Percentiles rank a stretch among this genome's conserved stretches.
Conservation (phyloP, 2,329 filamentous ascomycete genomes). For the Dactylellina leptospora region DNA sequence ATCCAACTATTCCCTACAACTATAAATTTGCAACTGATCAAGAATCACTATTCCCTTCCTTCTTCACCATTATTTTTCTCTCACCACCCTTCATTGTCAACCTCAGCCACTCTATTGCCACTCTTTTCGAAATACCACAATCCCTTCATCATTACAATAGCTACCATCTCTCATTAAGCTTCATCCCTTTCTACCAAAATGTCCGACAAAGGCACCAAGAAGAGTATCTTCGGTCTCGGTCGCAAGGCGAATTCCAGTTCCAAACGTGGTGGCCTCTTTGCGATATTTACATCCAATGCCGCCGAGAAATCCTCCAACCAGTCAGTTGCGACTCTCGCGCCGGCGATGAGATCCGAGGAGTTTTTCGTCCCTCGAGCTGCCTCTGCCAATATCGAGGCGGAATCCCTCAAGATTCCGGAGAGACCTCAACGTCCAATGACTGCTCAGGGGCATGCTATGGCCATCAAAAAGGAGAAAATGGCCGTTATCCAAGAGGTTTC, state of each 20-base stretch:
- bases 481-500: slow-evolving; percentile 2
- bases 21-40: too few species aligned
- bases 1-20: too few species aligned
- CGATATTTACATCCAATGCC: too few species aligned
- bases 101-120: not conserved
- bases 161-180: too few species aligned
- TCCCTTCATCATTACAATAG: too few species aligned
- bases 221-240: slow-evolving; percentile 2
- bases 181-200: not conserved
- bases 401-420: not conserved
- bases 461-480: not conserved
- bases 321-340: not conserved
- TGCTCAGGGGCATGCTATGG: not conserved
- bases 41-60: too few species aligned
- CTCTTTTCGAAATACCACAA: not conserved
- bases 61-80: too few species aligned
- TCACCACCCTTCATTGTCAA: too few species aligned
- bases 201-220: not conserved
- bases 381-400: slow-evolving; percentile 4
- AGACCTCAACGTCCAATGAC: not conserved
- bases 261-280: not conserved
- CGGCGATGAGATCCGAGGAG: not conserved
- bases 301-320: not conserved
- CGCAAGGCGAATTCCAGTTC: not conserved
- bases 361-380: not conserved